Evolutionary conservation across 352 stramenopile species (phyloP).

Genomic region (Phytophthora pinifolia): DNA sequence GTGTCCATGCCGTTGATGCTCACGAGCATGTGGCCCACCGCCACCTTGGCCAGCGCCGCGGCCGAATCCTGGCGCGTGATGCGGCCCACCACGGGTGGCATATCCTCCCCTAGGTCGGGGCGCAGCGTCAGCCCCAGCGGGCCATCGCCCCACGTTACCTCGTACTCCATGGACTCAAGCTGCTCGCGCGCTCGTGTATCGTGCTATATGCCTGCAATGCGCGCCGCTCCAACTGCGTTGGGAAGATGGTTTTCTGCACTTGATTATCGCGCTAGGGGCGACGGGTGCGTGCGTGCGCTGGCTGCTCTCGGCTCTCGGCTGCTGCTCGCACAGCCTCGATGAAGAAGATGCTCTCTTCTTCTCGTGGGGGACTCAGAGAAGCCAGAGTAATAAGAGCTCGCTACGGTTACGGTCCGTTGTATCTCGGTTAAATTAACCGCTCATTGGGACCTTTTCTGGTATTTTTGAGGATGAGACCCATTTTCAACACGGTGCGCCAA

Average conservation of each 20-base stretch:
- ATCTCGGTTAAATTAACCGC: too few relatives aligned
- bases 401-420: too few relatives aligned
- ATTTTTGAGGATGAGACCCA: too few relatives aligned
- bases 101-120: conserved; percentile 83
- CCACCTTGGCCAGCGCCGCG: conserved; percentile 75
- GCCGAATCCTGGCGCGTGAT: conserved; percentile 88
- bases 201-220: conserved; percentile 12
- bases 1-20: conserved; percentile 89
- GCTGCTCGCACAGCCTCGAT: conserved; percentile 3
- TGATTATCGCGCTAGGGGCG: conserved; percentile 3
- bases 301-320: conserved; percentile 21
- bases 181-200: not conserved
- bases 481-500: too few relatives aligned
- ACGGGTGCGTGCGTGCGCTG: conserved; percentile 13
- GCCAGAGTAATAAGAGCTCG: too few relatives aligned
- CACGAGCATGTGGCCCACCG: conserved; percentile 87
- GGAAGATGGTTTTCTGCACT: too few relatives aligned
- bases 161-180: conserved; percentile 72
- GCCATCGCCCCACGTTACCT: conserved; percentile 84
- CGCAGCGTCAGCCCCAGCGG: conserved; percentile 81
- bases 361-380: too few relatives aligned
- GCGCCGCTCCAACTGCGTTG: conserved; percentile 1
- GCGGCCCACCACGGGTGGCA: conserved; percentile 84
- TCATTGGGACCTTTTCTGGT: too few relatives aligned
- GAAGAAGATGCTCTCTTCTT: conserved; percentile 22